Conservation (phyloP, 495 filamentous ascomycete genomes). For the Aspergillus sparsus region DNA sequence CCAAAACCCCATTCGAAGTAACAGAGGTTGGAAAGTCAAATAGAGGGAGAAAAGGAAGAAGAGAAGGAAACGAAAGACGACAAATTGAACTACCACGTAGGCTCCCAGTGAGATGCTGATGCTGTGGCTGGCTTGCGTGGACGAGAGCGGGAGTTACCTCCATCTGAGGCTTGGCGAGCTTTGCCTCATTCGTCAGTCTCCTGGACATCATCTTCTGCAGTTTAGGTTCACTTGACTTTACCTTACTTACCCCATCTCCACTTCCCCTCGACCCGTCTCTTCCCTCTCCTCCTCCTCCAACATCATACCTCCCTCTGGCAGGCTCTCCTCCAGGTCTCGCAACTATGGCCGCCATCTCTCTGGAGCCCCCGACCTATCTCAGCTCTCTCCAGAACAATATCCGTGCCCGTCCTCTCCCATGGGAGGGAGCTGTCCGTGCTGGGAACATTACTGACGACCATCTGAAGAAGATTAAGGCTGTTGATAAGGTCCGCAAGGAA, state of each 20-base stretch:
- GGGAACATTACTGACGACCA: slow-evolving; percentile 93
- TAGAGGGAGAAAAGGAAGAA: slow-evolving; percentile 6
- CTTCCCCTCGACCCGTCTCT: slow-evolving; percentile 5
- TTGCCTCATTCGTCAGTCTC: slow-evolving; percentile 17
- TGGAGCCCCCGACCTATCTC: slow-evolving; percentile 89
- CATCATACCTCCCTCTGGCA: slow-evolving; percentile 4
- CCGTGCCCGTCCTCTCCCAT: slow-evolving; percentile 88
- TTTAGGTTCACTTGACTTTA: slow-evolving; percentile 2
- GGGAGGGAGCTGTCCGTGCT: slow-evolving; percentile 94
- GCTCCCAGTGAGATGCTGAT: slow-evolving; percentile 9
- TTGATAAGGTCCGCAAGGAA: slow-evolving; percentile 92
- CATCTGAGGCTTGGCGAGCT: slow-evolving; percentile 26
- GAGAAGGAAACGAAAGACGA: slow-evolving; percentile 3
- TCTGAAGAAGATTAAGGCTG: slow-evolving; percentile 92
- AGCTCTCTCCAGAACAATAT: slow-evolving; percentile 93
- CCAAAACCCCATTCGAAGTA: slow-evolving; percentile 17
- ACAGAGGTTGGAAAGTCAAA: neutral
- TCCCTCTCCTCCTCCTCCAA: slow-evolving; percentile 4
- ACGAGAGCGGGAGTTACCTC: slow-evolving; percentile 19
- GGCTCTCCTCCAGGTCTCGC: slow-evolving; percentile 4
- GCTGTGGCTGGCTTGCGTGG: slow-evolving; percentile 26
- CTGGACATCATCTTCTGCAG: slow-evolving; percentile 8
- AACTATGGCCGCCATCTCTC: slow-evolving; percentile 63
- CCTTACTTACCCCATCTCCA: slow-evolving; percentile 3
- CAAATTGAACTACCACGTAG: slow-evolving; percentile 2